Percentiles rank a stretch among this genome's conserved stretches.
Conservation (phyloP, 2,329 filamentous ascomycete species). For the Colletotrichum tropicale region DNA sequence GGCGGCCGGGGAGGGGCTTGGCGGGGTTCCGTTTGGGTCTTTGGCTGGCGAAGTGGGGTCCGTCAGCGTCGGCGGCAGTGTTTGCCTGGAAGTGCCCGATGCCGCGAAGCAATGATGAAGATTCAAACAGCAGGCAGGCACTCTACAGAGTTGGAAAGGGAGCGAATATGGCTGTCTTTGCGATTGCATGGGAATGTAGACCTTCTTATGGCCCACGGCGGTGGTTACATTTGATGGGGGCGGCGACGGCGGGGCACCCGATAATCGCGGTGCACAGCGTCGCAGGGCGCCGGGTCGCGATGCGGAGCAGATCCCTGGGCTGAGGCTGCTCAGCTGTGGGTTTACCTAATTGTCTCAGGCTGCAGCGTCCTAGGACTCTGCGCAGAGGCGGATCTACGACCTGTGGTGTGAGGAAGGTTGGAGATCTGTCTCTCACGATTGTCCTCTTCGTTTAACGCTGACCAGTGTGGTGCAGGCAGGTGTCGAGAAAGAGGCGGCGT, state of each 20-base stretch:
- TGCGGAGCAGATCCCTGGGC: neutral
- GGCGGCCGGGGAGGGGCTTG: neutral
- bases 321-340: neutral
- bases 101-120: neutral
- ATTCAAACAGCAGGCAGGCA: too few relatives aligned
- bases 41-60: neutral
- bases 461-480: neutral
- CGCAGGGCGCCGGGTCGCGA: conserved; percentile 17
- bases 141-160: fast-evolving
- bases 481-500: neutral
- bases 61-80: neutral
- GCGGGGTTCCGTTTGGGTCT: neutral
- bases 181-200: neutral
- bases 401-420: neutral
- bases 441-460: neutral
- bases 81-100: neutral
- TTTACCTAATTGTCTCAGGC: neutral
- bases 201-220: neutral
- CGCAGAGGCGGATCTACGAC: neutral
- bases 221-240: neutral
- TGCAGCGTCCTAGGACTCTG: neutral
- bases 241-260: neutral
- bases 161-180: too few relatives aligned
- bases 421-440: neutral
- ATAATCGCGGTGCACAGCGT: neutral